Conservation (phyloP, 495 filamentous ascomycete genomes). For the Neurospora sp. region DNA sequence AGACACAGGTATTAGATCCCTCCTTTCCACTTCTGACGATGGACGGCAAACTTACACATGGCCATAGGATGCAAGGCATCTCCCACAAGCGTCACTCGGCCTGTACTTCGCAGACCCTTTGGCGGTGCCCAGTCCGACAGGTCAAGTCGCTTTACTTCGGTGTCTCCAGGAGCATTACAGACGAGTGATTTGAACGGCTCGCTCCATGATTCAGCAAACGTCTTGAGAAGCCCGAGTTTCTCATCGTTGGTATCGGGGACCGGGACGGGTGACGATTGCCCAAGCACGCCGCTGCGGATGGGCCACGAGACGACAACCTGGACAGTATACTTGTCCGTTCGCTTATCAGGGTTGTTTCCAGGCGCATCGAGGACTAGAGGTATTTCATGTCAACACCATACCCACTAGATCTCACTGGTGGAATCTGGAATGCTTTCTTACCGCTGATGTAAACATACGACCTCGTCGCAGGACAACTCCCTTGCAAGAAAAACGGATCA, state of each 20-base stretch:
- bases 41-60: constrained; percentile 39
- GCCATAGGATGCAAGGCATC: constrained; percentile 57
- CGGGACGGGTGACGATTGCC: constrained; percentile 12
- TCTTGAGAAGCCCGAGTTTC: constrained; percentile 42
- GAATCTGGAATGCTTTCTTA: constrained; percentile 8
- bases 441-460: constrained; percentile 34
- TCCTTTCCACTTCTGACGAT: background rate
- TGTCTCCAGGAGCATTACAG: constrained; percentile 34
- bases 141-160: constrained; percentile 39
- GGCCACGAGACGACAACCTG: constrained; percentile 49
- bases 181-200: constrained; percentile 45
- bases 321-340: constrained; percentile 19
- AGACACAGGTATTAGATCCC: background rate
- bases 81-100: constrained; percentile 43
- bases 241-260: constrained; percentile 33
- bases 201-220: constrained; percentile 41
- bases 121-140: constrained; percentile 47
- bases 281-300: constrained; percentile 17
- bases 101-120: constrained; percentile 15
- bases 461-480: constrained; percentile 44
- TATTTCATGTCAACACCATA: background rate
- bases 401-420: background rate
- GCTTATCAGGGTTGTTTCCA: constrained; percentile 5
- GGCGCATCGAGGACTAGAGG: constrained; percentile 25
- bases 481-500: constrained; percentile 54